Conservation (phyloP, 2,329 filamentous ascomycete genomes). For the Cladosporium sp. region DNA sequence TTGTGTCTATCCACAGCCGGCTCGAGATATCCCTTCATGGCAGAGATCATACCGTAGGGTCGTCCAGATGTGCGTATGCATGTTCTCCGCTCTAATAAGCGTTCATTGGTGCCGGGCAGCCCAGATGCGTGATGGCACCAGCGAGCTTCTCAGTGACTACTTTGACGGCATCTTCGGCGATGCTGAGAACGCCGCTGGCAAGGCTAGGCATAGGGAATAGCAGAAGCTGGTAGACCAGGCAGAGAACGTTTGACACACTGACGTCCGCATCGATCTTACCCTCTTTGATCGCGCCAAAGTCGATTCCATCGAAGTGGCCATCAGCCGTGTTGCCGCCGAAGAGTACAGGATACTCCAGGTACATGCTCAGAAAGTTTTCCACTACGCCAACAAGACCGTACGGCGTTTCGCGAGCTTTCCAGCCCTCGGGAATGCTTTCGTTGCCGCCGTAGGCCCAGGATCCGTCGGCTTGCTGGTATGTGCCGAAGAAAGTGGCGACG, state of each 20-base stretch:
- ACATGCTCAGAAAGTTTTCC: conserved; percentile 21
- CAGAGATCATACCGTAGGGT: no score
- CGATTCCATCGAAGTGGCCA: conserved; percentile 35
- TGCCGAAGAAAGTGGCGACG: conserved; percentile 15
- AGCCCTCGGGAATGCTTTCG: conserved; percentile 4
- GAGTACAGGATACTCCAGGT: conserved; percentile 37
- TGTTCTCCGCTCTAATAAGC: neutral
- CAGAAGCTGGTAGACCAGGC: conserved; percentile 38
- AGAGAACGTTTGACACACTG: conserved; percentile 25
- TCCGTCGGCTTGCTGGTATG: conserved; percentile 33
- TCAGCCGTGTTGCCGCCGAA: conserved; percentile 40
- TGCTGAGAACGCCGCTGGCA: conserved; percentile 28
- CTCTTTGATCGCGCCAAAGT: conserved; percentile 33
- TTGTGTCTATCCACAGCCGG: no score
- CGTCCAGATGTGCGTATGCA: no score
- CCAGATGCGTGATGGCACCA: conserved; percentile 26
- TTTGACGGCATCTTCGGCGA: conserved; percentile 26
- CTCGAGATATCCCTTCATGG: no score
- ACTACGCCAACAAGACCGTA: conserved; percentile 3
- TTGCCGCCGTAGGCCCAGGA: conserved; percentile 33
- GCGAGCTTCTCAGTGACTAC: conserved; percentile 25
- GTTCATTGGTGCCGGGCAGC: conserved; percentile 29
- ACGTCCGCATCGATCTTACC: conserved; percentile 29
- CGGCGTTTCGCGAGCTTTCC: neutral
- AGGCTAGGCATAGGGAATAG: conserved; percentile 32